These are phyloP conservation scores for Mycena capillaripes DNA, from an alignment of 768 basidiomycete genomes.

Conservation along the genomic window DNA sequence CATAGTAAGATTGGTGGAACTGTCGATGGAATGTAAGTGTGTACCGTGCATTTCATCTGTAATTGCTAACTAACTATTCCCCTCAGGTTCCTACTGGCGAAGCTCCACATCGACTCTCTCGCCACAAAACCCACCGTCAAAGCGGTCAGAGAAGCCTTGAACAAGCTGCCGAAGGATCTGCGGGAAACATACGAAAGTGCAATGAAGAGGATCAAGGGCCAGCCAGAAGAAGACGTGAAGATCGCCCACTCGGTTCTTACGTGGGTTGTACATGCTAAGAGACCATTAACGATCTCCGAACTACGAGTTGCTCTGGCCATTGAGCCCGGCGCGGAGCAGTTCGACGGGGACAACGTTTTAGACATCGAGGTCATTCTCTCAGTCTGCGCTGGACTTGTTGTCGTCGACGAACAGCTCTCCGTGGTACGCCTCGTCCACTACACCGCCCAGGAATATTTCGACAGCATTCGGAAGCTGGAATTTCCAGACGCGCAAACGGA, in stretches of 20 bases:
- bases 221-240: not conserved
- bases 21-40: not conserved
- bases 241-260: not conserved
- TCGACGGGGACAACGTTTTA: not conserved
- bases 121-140: not conserved
- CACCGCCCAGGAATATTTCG: not conserved
- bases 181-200: not conserved
- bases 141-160: not conserved
- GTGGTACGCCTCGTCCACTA: not conserved
- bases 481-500: not conserved
- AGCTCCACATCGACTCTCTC: too few relatives aligned
- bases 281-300: not conserved
- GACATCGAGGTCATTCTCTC: not conserved
- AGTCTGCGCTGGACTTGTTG: not conserved
- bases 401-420: not conserved
- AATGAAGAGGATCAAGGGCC: not conserved
- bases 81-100: slow-evolving; percentile 10
- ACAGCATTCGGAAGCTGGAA: not conserved
- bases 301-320: not conserved
- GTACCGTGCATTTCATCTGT: not conserved
- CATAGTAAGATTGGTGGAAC: not conserved
- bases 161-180: not conserved
- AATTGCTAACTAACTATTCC: not conserved
- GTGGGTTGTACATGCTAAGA: not conserved
- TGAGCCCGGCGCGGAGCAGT: not conserved